phyloP scores from a whole-genome alignment of 805 yeast species.

The Candida chauliodis region DNA sequence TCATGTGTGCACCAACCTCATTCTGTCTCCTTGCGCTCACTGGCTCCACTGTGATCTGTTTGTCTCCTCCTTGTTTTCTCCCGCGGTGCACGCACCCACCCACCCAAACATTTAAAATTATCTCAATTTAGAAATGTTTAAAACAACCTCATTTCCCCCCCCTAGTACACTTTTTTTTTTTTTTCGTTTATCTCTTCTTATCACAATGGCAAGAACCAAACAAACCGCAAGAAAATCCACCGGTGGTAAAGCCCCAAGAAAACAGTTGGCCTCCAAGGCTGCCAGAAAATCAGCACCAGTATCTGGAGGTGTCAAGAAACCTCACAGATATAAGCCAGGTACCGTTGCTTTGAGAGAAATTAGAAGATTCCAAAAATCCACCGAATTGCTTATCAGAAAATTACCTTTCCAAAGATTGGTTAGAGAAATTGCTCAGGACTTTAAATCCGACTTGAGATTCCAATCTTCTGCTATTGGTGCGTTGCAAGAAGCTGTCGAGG shows the following conservation, averaged over 20 bases:
- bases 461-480: constrained; percentile 98
- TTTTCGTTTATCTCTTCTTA: not conserved
- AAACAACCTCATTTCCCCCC: not conserved
- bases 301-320: constrained; percentile 90
- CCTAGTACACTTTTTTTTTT: not conserved
- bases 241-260: constrained; percentile 96
- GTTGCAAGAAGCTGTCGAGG: constrained; percentile 97
- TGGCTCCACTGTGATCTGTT: too few species aligned
- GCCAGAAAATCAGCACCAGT: constrained; percentile 93
- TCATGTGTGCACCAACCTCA: too few species aligned
- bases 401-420: constrained; percentile 97
- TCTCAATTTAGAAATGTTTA: not conserved
- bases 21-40: too few species aligned
- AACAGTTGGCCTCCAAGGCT: constrained; percentile 87
- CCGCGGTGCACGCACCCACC: not conserved
- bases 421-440: constrained; percentile 92
- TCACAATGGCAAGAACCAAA: constrained; percentile 82
- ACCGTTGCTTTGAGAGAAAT: constrained; percentile 95
- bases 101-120: not conserved
- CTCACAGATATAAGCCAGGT: constrained; percentile 97
- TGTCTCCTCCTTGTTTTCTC: not conserved
- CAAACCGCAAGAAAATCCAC: constrained; percentile 94
- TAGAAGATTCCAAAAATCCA: constrained; percentile 95
- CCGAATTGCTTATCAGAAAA: constrained; percentile 92
- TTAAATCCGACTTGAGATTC: constrained; percentile 91